Evolutionary conservation across 129 eudicot species (phyloP).

Genomic region (Artemisia argyi): DNA sequence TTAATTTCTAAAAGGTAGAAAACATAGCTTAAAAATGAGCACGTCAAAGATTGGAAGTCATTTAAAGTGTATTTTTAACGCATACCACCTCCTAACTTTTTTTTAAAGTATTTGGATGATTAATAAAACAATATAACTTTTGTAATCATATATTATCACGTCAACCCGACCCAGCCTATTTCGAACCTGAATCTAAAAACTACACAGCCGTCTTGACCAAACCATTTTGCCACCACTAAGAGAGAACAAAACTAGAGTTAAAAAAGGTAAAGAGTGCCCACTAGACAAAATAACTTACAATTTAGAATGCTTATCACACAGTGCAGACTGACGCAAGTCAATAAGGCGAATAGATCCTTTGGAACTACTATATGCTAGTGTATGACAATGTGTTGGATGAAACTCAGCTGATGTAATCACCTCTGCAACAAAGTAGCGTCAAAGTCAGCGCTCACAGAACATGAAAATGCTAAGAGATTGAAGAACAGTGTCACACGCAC

Average conservation of each 20-base stretch:
- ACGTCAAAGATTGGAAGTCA: too few relatives aligned
- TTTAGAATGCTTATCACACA: constrained; percentile 90
- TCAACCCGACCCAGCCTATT: too few relatives aligned
- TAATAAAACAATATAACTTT: too few relatives aligned
- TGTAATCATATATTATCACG: too few relatives aligned
- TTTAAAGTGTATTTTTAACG: too few relatives aligned
- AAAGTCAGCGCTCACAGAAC: constrained; percentile 14
- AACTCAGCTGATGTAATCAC: constrained; percentile 97
- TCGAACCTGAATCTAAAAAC: too few relatives aligned
- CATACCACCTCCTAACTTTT: too few relatives aligned
- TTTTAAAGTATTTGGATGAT: too few relatives aligned
- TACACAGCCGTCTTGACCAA: too few relatives aligned
- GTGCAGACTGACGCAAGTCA: constrained; percentile 95
- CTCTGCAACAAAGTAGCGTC: constrained; percentile 51
- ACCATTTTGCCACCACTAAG: background rate
- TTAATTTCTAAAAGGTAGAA: too few relatives aligned
- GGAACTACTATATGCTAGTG: constrained; percentile 93
- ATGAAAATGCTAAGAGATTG: too few relatives aligned
- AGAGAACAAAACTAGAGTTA: background rate
- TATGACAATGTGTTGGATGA: constrained; percentile 93
- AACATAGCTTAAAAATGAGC: too few relatives aligned
- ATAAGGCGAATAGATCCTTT: constrained; percentile 96
- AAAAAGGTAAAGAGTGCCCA: background rate
- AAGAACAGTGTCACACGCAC: background rate
- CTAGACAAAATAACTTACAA: constrained; percentile 54